A percentile compares a stretch with the other conserved stretches of the same genome.
phyloP scores from a whole-genome alignment of 192 early-diverging fungal species.

The Umbelopsis sp. region DNA sequence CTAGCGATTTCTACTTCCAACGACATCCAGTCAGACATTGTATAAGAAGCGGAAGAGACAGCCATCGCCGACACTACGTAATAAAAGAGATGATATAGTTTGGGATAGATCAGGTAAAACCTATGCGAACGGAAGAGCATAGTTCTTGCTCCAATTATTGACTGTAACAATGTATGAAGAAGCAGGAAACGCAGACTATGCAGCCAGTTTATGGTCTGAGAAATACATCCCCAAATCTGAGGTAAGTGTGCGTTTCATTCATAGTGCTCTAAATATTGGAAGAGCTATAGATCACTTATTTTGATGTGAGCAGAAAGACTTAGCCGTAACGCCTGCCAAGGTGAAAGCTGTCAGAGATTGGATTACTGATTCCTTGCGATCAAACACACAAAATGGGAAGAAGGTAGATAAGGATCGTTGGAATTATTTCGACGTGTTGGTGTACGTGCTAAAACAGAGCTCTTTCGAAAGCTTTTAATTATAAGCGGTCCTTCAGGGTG shows the following conservation, averaged over 20 bases:
- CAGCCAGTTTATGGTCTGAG: neutral
- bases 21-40: constrained; percentile 2
- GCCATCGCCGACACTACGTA: neutral
- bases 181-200: neutral
- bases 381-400: neutral
- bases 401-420: neutral
- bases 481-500: constrained; percentile 11
- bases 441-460: neutral
- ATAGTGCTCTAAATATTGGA: too few relatives aligned
- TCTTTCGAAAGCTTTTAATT: neutral
- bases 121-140: too few relatives aligned
- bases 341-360: neutral
- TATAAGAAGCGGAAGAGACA: constrained; percentile 15
- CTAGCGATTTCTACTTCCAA: neutral
- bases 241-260: neutral
- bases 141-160: neutral
- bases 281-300: neutral
- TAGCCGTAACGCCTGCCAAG: neutral
- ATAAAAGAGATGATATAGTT: neutral
- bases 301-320: neutral
- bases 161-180: neutral
- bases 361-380: neutral
- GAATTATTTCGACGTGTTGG: neutral
- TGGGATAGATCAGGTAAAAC: neutral
- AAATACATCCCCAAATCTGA: constrained; percentile 9